Percentiles rank a stretch among this genome's conserved stretches.
Evolutionary conservation across 495 filamentous ascomycete genomes (phyloP).

Genomic region (Tuber borchii): DNA sequence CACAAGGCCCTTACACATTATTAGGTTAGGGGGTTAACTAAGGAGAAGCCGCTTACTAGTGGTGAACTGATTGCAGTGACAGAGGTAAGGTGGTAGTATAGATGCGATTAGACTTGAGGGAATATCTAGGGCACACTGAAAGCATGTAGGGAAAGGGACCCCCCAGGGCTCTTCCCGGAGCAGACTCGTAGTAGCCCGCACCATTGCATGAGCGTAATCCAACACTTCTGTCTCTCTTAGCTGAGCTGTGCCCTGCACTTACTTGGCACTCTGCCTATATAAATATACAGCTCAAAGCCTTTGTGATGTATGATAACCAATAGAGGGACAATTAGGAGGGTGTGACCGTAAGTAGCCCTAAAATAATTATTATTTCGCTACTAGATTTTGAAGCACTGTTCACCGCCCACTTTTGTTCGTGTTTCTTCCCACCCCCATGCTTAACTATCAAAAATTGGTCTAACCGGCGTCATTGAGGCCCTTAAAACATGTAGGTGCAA

Average conservation of each 20-base stretch:
- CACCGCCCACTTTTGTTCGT: background rate
- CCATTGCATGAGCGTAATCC: background rate
- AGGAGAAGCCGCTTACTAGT: background rate
- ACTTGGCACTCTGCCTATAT: background rate
- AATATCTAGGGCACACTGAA: background rate
- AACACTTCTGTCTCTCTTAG: background rate
- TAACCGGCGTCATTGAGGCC: too few species aligned
- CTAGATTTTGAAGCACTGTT: background rate
- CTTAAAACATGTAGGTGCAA: too few species aligned
- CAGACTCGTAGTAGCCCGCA: background rate
- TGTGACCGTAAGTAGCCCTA: background rate
- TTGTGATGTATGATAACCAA: background rate
- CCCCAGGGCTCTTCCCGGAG: background rate
- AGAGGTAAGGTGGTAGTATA: background rate
- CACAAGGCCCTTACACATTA: too few species aligned
- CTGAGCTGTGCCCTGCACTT: too few species aligned
- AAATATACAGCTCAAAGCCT: background rate
- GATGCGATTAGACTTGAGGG: background rate
- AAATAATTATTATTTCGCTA: background rate
- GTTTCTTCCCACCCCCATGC: background rate
- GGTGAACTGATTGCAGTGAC: background rate
- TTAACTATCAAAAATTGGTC: background rate
- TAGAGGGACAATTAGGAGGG: background rate
- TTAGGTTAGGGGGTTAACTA: background rate
- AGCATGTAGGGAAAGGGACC: background rate